phyloP scores from a whole-genome alignment of 345 rosid species.

The Geranium rotundifolium region DNA sequence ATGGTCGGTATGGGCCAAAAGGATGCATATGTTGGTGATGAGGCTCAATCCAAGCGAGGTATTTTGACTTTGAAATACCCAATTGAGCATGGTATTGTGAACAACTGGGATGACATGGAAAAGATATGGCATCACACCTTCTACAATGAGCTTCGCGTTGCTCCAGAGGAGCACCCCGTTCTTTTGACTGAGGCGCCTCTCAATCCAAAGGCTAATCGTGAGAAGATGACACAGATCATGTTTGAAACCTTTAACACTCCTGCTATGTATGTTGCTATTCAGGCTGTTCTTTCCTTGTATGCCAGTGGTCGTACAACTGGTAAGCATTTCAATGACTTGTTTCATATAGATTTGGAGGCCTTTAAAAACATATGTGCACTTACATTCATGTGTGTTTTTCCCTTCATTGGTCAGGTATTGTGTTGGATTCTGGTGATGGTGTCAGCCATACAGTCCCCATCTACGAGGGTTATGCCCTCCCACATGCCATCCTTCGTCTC shows the following conservation, averaged over 20 bases:
- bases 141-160: no score
- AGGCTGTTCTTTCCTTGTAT: slow-evolving; percentile 59
- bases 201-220: no score
- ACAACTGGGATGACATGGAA: slow-evolving; percentile 75
- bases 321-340: slow-evolving; percentile 12
- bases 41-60: no score
- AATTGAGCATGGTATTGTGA: slow-evolving; percentile 71
- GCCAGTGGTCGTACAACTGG: slow-evolving; percentile 55
- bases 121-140: slow-evolving; percentile 55
- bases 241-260: slow-evolving; percentile 68
- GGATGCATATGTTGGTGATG: no score
- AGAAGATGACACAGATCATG: no score
- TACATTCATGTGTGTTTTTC: neutral
- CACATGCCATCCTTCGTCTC: no score
- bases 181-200: no score
- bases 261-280: slow-evolving; percentile 71
- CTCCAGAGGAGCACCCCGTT: no score
- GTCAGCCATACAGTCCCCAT: slow-evolving; percentile 70
- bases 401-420: slow-evolving; percentile 27
- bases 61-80: slow-evolving; percentile 64
- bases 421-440: slow-evolving; percentile 65
- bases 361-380: no score
- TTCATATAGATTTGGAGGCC: neutral
- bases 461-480: no score
- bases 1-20: no score